These are phyloP conservation scores for Rhododendron henanense DNA, from an alignment of 148 eudicot species.

Conservation along the genomic window DNA sequence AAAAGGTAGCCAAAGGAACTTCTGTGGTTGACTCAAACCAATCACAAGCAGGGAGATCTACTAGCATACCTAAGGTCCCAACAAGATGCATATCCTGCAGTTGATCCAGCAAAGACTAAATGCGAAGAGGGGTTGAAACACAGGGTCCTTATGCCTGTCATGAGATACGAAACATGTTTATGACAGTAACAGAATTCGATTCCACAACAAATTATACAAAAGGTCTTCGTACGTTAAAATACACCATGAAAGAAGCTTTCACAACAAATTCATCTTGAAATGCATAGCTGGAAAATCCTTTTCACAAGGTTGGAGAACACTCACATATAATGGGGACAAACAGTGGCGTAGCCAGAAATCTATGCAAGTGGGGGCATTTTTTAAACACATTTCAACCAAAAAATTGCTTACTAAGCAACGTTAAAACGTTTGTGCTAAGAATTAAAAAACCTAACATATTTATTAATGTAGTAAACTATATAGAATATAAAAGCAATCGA, in stretches of 20 bases:
- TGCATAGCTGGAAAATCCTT: neutral
- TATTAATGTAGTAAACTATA: no score
- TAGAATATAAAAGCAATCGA: no score
- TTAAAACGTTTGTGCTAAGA: no score
- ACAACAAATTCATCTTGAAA: neutral
- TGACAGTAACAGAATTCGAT: neutral
- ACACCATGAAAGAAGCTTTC: neutral
- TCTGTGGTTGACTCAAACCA: neutral
- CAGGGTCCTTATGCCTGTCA: conserved; percentile 54
- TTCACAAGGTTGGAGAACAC: neutral
- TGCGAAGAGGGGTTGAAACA: conserved; percentile 62
- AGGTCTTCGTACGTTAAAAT: neutral
- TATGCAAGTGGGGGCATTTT: no score
- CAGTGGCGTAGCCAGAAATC: no score
- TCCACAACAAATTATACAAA: neutral
- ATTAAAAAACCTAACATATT: no score
- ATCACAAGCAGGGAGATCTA: neutral
- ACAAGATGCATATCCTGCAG: conserved; percentile 59
- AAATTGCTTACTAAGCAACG: no score
- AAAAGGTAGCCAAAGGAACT: neutral
- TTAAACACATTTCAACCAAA: no score
- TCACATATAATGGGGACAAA: neutral
- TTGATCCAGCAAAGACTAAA: conserved; percentile 60
- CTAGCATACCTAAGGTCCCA: conserved; percentile 78
- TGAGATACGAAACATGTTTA: neutral